Evolutionary conservation across 495 filamentous ascomycete genomes (phyloP), one percentile per base, ranked within the genome.

Genomic region (Aspergillus diversus): DNA sequence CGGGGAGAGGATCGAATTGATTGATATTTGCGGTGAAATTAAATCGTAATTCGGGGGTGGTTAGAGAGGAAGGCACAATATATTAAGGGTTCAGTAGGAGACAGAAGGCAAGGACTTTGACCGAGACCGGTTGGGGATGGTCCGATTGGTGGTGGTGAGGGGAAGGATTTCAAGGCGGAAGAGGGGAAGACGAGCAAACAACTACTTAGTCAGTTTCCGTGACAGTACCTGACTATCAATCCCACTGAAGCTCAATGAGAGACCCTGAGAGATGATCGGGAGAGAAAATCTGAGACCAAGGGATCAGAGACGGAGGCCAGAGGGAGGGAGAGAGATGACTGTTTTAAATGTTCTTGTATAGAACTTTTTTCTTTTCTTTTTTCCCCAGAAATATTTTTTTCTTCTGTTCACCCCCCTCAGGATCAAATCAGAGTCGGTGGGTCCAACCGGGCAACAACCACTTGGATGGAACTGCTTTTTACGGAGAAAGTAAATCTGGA

Each of bases 81-180:
- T 27, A 1, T 27, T 27, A 53, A 27, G 59, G 17, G 39, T 39
- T 17, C 15, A 12, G 12, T 53, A 33, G 12, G n/a, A 9, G 33
- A 48, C 13, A 34, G 42, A 16, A 34, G 49, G 27, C 7, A 27
- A 21, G 32, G 48, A 54, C 6, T 16, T 56, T 42, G 21, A 32
- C 7, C 17, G 37, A 32, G 31, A 57, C 47, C 59, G 21, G 50
- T 60, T 43, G 56, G 63, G 17, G 51, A 46, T 56, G 63, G 55
- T 59, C 62, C 39, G 62, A 64, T 33, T 61, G 27, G 50, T 55
- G 55, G 42, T 52, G 53, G 27, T 43, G 51, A 13, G 50, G 39
- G 31, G 42, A 55, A 37, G 55, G 58, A 53, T 50, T 50, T 17
- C 16, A 50, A 59, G 51, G 51, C 59, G 37, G 50, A 55, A 61